Percentiles rank a stretch among this genome's conserved stretches.
phyloP scores from a whole-genome alignment of 192 early-diverging fungal genomes.

The Coemansia sp. region DNA sequence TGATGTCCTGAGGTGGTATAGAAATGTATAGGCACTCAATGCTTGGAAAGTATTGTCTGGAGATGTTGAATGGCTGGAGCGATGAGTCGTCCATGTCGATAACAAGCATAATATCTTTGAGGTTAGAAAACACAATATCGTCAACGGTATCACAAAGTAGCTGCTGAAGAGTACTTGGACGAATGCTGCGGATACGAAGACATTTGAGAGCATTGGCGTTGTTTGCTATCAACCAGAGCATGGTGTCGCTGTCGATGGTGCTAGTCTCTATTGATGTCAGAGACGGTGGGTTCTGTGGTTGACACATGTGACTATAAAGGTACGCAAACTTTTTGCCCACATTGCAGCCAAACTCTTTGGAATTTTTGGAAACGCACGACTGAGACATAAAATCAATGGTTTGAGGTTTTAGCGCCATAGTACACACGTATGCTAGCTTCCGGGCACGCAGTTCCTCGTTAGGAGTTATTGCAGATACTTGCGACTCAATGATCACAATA shows the following conservation, averaged over 20 bases:
- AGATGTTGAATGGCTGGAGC: slow-evolving; percentile 3
- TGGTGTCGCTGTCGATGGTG: background rate
- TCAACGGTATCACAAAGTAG: background rate
- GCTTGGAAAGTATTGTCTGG: background rate
- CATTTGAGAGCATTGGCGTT: background rate
- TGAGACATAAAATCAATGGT: background rate
- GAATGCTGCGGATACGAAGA: background rate
- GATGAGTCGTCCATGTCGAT: background rate
- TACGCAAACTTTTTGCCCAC: background rate
- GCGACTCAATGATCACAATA: slow-evolving; percentile 1
- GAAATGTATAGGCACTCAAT: background rate
- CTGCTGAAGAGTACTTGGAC: background rate
- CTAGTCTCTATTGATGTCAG: background rate
- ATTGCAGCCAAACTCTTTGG: background rate
- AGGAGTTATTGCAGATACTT: background rate
- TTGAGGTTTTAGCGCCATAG: background rate
- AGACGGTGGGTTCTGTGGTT: background rate
- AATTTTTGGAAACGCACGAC: background rate
- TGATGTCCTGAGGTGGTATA: background rate
- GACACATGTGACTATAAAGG: background rate
- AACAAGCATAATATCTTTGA: background rate
- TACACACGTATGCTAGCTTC: background rate
- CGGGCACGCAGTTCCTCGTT: background rate
- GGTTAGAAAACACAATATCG: background rate
- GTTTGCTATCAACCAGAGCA: background rate